A percentile compares a stretch with the other conserved stretches of the same genome.
Evolutionary conservation across 192 early-diverging fungal species (phyloP).

Genomic region (Rhizophagus prolifer): DNA sequence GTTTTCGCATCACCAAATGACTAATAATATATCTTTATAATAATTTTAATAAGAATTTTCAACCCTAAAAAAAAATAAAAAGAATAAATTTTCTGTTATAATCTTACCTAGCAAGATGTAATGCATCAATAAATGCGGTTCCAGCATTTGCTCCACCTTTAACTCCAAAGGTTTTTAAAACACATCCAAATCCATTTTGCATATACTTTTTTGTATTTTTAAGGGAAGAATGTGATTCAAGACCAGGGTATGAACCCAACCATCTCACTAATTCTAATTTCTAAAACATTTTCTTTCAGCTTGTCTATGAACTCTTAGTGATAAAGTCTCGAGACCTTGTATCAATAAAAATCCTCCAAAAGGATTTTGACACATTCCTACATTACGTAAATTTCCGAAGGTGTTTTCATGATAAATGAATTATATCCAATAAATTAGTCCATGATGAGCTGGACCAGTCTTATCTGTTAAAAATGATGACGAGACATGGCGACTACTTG

Average conservation of each 20-base stretch:
- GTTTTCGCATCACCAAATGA: slow-evolving; percentile 90
- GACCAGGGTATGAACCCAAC: slow-evolving; percentile 88
- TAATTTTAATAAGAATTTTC: too few species aligned
- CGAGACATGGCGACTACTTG: too few species aligned
- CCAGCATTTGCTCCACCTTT: slow-evolving; percentile 59
- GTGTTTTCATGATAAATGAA: slow-evolving; percentile 73
- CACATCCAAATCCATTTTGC: slow-evolving; percentile 79
- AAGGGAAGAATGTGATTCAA: slow-evolving; percentile 75
- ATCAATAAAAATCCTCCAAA: slow-evolving; percentile 83
- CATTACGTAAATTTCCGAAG: slow-evolving; percentile 82
- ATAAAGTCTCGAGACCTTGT: slow-evolving; percentile 90
- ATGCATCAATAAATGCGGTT: slow-evolving; percentile 67
- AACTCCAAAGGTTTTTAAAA: slow-evolving; percentile 76
- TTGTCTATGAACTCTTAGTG: slow-evolving; percentile 85
- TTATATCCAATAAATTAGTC: slow-evolving; percentile 83
- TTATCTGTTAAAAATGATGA: too few species aligned
- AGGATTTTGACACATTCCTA: slow-evolving; percentile 82
- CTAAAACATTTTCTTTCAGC: slow-evolving; percentile 64
- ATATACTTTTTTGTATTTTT: slow-evolving; percentile 81
- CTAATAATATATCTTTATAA: not conserved
- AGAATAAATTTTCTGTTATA: too few species aligned
- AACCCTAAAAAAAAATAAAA: too few species aligned
- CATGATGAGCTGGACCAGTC: slow-evolving; percentile 81
- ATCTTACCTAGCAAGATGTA: slow-evolving; percentile 68
- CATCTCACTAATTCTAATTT: too few species aligned